phyloP scores from a whole-genome alignment of 805 yeast genomes.

The Zygosaccharomyces bailii region DNA sequence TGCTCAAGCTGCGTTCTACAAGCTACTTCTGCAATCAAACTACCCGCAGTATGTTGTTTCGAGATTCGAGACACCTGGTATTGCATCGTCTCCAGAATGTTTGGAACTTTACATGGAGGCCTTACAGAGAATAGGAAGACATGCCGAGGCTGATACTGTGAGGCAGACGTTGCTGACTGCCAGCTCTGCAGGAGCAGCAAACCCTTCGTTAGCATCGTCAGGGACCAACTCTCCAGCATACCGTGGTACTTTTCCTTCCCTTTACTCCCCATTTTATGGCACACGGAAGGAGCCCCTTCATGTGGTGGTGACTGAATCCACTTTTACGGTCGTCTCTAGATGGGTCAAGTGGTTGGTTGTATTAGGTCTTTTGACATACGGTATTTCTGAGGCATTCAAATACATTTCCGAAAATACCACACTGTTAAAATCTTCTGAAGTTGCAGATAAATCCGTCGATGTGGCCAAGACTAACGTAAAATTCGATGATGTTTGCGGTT shows the following conservation, averaged over 20 bases:
- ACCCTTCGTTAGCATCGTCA: conserved; percentile 33
- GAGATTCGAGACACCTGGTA: conserved; percentile 91
- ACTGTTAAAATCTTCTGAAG: conserved; percentile 61
- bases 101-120: conserved; percentile 78
- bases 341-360: conserved; percentile 90
- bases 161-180: conserved; percentile 46
- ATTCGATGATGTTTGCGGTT: conserved; percentile 93
- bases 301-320: conserved; percentile 87
- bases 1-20: conserved; percentile 81
- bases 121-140: conserved; percentile 69
- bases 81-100: conserved; percentile 78
- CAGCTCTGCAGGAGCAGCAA: conserved; percentile 35
- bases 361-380: conserved; percentile 73
- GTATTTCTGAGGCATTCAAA: conserved; percentile 72
- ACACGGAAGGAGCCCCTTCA: conserved; percentile 81
- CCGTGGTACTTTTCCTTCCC: conserved; percentile 29
- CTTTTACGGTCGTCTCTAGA: conserved; percentile 69
- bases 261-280: conserved; percentile 45
- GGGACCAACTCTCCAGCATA: conserved; percentile 23
- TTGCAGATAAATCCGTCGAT: conserved; percentile 75
- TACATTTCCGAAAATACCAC: conserved; percentile 76
- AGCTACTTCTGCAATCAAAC: conserved; percentile 65
- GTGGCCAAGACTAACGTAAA: conserved; percentile 81
- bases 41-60: conserved; percentile 97
- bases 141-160: conserved; percentile 70